Percentiles rank a stretch among this genome's conserved stretches.
Conservation (phyloP, 2,329 filamentous ascomycete genomes). For the Penicillium sp. region DNA sequence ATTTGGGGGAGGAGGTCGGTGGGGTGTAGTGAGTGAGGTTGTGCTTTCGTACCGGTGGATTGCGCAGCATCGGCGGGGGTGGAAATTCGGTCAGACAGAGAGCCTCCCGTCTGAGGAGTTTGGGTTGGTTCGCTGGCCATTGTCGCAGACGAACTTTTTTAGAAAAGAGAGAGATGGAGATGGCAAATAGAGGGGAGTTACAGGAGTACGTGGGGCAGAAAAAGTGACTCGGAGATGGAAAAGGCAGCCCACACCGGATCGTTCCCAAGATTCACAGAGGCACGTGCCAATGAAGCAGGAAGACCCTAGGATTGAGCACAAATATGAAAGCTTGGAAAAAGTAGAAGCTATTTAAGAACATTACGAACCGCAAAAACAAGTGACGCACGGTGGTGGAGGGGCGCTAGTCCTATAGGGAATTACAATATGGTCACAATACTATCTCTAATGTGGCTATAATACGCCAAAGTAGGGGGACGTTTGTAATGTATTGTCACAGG, state of each 20-base stretch:
- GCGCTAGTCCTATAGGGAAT: slow-evolving; percentile 8
- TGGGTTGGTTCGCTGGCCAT: slow-evolving; percentile 40
- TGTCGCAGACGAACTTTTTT: background rate
- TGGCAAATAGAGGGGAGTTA: background rate
- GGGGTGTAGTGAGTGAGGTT: background rate
- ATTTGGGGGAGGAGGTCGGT: background rate
- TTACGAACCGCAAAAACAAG: background rate
- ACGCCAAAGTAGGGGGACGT: background rate
- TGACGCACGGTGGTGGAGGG: background rate
- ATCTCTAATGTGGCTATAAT: background rate
- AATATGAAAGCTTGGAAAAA: background rate
- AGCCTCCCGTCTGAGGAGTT: slow-evolving; percentile 31
- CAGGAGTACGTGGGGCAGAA: background rate
- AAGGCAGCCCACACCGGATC: background rate
- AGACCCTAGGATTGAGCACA: background rate
- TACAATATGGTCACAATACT: slow-evolving; percentile 1
- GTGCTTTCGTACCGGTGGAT: slow-evolving; percentile 28
- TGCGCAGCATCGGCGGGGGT: slow-evolving; percentile 34
- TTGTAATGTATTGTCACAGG: slow-evolving; percentile 30
- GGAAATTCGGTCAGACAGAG: slow-evolving; percentile 48
- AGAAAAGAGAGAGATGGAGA: background rate
- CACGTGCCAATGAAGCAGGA: background rate
- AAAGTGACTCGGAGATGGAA: background rate
- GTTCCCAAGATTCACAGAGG: background rate
- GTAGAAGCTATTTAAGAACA: background rate